phyloP scores from a whole-genome alignment of 2,329 filamentous ascomycete genomes.

The Claviceps arundinis region DNA sequence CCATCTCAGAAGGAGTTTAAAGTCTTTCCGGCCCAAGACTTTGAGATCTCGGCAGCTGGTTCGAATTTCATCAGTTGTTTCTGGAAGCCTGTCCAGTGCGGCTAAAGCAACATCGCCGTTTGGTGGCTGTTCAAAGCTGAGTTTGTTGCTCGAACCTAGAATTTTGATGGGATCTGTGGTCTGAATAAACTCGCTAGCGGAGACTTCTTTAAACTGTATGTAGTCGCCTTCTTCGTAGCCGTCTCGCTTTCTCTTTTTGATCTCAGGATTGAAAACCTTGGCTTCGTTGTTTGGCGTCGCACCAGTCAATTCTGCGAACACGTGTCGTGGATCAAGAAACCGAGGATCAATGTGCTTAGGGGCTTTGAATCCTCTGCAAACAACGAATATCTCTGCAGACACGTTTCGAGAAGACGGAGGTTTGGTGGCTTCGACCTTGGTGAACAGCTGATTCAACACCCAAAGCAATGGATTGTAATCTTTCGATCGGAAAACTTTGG shows the following conservation, averaged over 20 bases:
- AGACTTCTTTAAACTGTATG: conserved; percentile 77
- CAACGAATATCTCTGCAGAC: conserved; percentile 96
- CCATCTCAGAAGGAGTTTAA: conserved; percentile 82
- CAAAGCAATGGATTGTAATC: conserved; percentile 93
- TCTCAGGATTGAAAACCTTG: conserved; percentile 93
- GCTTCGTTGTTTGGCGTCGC: conserved; percentile 89
- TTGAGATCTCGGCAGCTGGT: conserved; percentile 72
- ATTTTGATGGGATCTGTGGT: conserved; percentile 88
- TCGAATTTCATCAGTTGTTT: conserved; percentile 74
- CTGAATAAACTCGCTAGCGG: conserved; percentile 87
- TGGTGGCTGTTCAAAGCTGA: conserved; percentile 67
- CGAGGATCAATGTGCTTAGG: conserved; percentile 87
- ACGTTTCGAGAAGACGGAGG: conserved; percentile 92
- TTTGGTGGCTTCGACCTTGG: conserved; percentile 92
- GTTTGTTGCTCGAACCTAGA: conserved; percentile 69
- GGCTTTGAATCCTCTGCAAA: conserved; percentile 89
- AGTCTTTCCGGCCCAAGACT: conserved; percentile 86
- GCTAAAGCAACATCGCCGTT: conserved; percentile 79
- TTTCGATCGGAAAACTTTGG: conserved; percentile 93
- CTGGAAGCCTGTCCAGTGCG: conserved; percentile 71
- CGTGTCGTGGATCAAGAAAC: conserved; percentile 76
- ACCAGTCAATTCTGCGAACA: conserved; percentile 84
- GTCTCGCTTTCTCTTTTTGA: conserved; percentile 94
- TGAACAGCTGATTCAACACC: conserved; percentile 96
- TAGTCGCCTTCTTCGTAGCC: conserved; percentile 96